phyloP scores from a whole-genome alignment of 2,329 filamentous ascomycete genomes.

The Trichoderma koningiopsis region DNA sequence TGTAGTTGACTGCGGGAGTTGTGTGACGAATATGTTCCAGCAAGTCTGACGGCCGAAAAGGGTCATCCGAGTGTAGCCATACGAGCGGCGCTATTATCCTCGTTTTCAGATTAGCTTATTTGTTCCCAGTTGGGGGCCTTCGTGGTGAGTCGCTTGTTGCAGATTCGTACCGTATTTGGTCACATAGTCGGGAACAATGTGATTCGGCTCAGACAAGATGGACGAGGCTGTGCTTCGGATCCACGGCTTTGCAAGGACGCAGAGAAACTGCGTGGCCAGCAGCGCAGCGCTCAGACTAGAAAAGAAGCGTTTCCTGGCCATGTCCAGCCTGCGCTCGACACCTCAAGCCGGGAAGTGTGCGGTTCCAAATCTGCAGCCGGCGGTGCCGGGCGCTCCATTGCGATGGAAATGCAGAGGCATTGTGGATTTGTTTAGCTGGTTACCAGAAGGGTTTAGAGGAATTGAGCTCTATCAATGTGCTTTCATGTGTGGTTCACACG shows the following conservation, averaged over 20 bases:
- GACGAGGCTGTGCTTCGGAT: not conserved
- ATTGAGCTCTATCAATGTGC: not conserved
- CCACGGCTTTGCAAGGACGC: not conserved
- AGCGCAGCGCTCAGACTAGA: not conserved
- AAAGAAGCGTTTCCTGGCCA: constrained; percentile 5
- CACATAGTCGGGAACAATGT: constrained; percentile 5
- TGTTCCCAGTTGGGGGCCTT: not conserved
- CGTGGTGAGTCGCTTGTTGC: not conserved
- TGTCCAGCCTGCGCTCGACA: constrained; percentile 1
- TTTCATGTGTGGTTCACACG: not conserved
- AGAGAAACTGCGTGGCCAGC: not conserved
- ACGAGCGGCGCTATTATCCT: constrained; percentile 9
- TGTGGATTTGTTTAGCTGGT: not conserved
- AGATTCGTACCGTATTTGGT: not conserved
- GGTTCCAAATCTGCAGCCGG: constrained; percentile 12
- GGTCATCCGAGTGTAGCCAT: constrained; percentile 13
- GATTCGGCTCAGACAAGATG: not conserved
- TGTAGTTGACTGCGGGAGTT: not conserved
- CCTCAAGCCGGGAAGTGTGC: not conserved
- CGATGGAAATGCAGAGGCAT: no score
- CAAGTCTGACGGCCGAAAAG: constrained; percentile 11
- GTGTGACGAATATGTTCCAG: constrained; percentile 15
- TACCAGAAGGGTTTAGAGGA: not conserved
- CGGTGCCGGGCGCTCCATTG: not conserved
- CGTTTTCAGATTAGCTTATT: not conserved